Conservation (phyloP, 1,284 basidiomycete genomes). For the Coniferiporia sulphurascens region DNA sequence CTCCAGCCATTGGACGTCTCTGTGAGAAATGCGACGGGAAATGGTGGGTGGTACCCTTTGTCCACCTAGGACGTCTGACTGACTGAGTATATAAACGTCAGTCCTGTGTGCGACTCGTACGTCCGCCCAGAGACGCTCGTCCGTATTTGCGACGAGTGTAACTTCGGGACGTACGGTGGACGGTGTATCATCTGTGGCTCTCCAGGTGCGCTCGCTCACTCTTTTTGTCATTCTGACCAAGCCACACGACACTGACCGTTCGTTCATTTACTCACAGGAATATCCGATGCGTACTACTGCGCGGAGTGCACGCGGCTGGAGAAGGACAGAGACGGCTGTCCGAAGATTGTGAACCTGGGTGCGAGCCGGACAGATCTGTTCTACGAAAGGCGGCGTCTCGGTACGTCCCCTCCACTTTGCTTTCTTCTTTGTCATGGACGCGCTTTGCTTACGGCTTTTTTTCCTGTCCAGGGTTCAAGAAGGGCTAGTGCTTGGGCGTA, state of each 20-base stretch:
- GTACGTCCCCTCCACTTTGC: conserved; percentile 29
- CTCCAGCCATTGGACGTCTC: conserved; percentile 85
- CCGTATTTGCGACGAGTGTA: conserved; percentile 98
- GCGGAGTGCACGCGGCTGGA: conserved; percentile 95
- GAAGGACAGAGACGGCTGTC: conserved; percentile 97
- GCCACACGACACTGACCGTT: background rate
- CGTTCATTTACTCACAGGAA: conserved; percentile 48
- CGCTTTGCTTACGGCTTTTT: background rate
- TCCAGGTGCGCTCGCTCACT: conserved; percentile 56
- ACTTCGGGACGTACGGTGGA: conserved; percentile 96
- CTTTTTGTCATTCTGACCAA: background rate
- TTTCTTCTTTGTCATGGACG: background rate
- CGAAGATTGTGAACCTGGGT: conserved; percentile 96
- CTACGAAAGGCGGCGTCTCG: conserved; percentile 79
- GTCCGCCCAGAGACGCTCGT: conserved; percentile 97
- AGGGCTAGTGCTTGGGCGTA: conserved; percentile 44
- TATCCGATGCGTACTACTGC: conserved; percentile 97
- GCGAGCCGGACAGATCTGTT: conserved; percentile 86
- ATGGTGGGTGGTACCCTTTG: conserved; percentile 59
- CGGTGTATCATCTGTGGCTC: conserved; percentile 96
- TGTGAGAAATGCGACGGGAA: conserved; percentile 99
- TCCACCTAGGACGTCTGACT: background rate
- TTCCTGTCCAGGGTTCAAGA: conserved; percentile 61
- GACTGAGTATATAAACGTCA: conserved; percentile 28
- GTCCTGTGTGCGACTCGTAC: conserved; percentile 99